Evolutionary conservation across 2,329 filamentous ascomycete genomes (phyloP), one percentile per base, ranked within the genome.

Genomic region (Hymenoscyphus scutula): DNA sequence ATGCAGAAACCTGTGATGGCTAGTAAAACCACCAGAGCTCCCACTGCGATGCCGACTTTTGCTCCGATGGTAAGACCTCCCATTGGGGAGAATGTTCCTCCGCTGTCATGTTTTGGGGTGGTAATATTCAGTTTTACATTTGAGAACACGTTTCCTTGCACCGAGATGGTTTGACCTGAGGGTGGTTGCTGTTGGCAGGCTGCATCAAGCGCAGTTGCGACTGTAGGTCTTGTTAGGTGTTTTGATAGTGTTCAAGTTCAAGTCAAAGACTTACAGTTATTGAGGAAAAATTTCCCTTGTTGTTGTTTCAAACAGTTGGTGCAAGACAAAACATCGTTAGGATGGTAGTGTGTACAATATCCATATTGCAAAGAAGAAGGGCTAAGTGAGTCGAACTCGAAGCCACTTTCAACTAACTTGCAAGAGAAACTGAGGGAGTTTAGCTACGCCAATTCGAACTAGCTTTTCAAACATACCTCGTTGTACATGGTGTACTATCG

Each of bases 41-140:
- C 84, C 25, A 84, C 76, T 15, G 80, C 82, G 58, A 88, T 83
- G 65, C 84, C 86, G 0, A 86, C 83, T 60, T 85, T 83, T 13
- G 78, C 82, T 4, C 81, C 83, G 1, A 87, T 75, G 1, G 74
- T 79, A 7, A 88, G 71, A 0, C 82, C 77, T 0, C 81, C 80
- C 0, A 51, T 56, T 13, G 58, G 30, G 3, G 63, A 15, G 37
- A 17, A 54, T 2, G 53, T 65, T n/a, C 54, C 62, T 19, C 53
- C 45, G 74, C 0, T 75, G 75, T 0, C 38, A 6, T 79, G 74
- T 0, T 78, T 75, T 0, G 85, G 82, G 0, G 76, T 75, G 2
- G 83, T 84, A 59, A 84, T 77, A 63, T 81, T 81, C 48, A 86
- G 77, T 0, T 68, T 62, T 0, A 76, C 72, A 10, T 69, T 73